These are phyloP conservation scores for Alternaria viburni DNA, from an alignment of 2,329 filamentous ascomycete genomes.

Conservation along the genomic window DNA sequence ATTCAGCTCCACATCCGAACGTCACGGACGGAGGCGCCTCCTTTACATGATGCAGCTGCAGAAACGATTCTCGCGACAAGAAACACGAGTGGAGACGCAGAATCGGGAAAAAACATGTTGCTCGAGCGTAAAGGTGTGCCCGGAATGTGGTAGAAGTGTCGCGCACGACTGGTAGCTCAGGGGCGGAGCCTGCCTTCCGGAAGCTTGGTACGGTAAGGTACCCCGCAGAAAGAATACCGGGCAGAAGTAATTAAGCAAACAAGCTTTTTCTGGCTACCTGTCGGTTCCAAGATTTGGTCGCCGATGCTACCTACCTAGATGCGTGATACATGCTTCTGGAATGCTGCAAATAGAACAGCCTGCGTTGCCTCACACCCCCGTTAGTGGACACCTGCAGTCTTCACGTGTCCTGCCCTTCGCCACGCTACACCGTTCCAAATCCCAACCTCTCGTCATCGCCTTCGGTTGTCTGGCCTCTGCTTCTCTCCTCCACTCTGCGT, in stretches of 20 bases:
- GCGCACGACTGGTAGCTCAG: not conserved
- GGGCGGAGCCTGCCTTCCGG: not conserved
- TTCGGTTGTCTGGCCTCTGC: not conserved
- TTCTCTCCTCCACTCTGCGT: not conserved
- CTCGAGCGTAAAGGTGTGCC: not conserved
- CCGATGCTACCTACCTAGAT: not conserved
- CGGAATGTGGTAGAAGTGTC: not conserved
- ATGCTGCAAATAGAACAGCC: not conserved
- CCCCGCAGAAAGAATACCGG: not conserved
- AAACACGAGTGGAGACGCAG: not conserved
- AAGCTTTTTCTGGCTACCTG: not conserved
- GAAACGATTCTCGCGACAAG: not conserved
- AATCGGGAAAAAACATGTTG: not conserved
- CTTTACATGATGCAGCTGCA: not conserved
- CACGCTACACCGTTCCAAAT: not conserved
- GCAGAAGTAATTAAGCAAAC: not conserved
- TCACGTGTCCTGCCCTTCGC: not conserved
- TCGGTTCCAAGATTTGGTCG: not conserved
- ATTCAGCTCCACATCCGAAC: not conserved
- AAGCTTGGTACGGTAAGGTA: conserved; percentile 1
- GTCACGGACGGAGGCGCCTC: not conserved
- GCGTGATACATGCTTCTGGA: not conserved
- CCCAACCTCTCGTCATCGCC: not conserved
- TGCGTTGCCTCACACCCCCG: not conserved
- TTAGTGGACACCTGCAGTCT: not conserved